Evolutionary conservation across 108 stramenopile species (phyloP).

Genomic region (Nitzschia sp.): DNA sequence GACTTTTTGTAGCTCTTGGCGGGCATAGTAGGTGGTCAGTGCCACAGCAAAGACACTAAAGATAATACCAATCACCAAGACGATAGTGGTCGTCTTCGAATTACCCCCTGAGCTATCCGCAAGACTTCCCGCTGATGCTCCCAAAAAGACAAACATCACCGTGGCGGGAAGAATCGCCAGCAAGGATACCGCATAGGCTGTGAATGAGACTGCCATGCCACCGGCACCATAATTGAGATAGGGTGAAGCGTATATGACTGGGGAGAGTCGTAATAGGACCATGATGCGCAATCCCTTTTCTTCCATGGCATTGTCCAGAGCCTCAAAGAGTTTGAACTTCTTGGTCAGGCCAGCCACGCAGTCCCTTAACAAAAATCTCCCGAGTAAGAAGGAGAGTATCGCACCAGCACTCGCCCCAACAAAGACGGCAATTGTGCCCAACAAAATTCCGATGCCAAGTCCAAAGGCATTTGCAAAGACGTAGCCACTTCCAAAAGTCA

Average conservation of each 20-base stretch:
- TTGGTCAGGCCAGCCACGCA: conserved; percentile 39
- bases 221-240: conserved; percentile 64
- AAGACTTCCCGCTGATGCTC: conserved; percentile 65
- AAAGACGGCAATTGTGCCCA: conserved; percentile 55
- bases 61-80: conserved; percentile 52
- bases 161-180: conserved; percentile 75
- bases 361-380: conserved; percentile 67
- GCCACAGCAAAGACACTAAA: conserved; percentile 59
- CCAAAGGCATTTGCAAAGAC: conserved; percentile 69
- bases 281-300: conserved; percentile 72
- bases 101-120: conserved; percentile 37
- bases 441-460: conserved; percentile 50
- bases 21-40: conserved; percentile 68
- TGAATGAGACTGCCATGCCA: conserved; percentile 43
- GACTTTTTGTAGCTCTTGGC: conserved; percentile 64
- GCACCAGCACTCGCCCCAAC: conserved; percentile 59
- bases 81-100: conserved; percentile 33
- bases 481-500: conserved; percentile 77
- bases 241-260: conserved; percentile 45
- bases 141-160: conserved; percentile 74
- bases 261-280: conserved; percentile 55
- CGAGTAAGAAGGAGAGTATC: conserved; percentile 55
- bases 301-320: conserved; percentile 56
- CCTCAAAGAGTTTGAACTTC: conserved; percentile 57
- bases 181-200: conserved; percentile 52